phyloP scores from a whole-genome alignment of 768 basidiomycete genomes.

The Suillus bovinus region DNA sequence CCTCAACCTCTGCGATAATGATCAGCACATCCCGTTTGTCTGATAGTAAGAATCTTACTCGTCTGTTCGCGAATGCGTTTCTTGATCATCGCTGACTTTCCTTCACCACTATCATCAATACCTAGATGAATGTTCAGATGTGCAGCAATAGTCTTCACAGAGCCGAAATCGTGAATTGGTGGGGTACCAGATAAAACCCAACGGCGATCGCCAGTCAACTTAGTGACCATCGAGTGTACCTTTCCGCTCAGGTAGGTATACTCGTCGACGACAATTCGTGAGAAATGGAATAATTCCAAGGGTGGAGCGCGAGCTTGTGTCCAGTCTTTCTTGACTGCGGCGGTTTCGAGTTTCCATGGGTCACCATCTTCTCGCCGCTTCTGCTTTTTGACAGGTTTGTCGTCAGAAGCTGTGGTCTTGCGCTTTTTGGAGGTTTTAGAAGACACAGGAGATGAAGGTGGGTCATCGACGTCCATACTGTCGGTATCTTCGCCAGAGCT shows the following conservation, averaged over 20 bases:
- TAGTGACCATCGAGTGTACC: conserved; percentile 75
- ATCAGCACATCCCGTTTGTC: conserved; percentile 19
- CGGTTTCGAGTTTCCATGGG: conserved; percentile 73
- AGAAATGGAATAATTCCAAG: conserved; percentile 90
- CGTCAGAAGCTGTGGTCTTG: conserved; percentile 36
- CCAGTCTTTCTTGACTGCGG: conserved; percentile 70
- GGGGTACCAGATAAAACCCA: conserved; percentile 99
- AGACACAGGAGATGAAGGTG: conserved; percentile 34
- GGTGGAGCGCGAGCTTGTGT: conserved; percentile 79
- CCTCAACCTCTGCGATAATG: conserved; percentile 66
- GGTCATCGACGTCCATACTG: conserved; percentile 62
- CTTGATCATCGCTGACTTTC: conserved; percentile 71
- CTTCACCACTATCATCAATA: conserved; percentile 85
- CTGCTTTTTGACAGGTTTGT: conserved; percentile 50
- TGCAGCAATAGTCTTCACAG: conserved; percentile 87
- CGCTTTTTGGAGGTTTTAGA: conserved; percentile 45
- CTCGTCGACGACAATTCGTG: conserved; percentile 89
- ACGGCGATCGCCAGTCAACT: conserved; percentile 71
- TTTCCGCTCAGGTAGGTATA: conserved; percentile 90
- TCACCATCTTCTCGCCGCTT: conserved; percentile 65
- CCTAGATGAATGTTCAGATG: conserved; percentile 91
- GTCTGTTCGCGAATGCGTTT: conserved; percentile 85
- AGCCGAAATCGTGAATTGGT: conserved; percentile 86
- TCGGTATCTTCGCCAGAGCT: conserved; percentile 37
- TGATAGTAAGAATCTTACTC: conserved; percentile 42